Percentiles rank a stretch among this genome's conserved stretches.
Conservation (phyloP, 1,139 yeast genomes). For the Saccharomycopsis crataegensis region DNA sequence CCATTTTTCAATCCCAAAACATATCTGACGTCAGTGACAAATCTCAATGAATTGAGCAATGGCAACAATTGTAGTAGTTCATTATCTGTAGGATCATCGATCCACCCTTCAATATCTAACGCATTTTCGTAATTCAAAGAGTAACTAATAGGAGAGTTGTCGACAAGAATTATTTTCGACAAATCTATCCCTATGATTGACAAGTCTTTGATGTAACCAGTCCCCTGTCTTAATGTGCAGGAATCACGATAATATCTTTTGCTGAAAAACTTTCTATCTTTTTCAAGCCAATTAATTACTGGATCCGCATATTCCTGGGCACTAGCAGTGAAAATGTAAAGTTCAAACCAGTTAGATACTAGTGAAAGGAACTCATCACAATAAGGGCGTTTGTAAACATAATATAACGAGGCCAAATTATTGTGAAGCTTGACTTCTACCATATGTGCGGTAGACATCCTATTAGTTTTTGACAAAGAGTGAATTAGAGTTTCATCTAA, state of each 20-base stretch:
- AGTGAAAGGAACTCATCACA: slow-evolving; percentile 78
- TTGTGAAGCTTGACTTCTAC: slow-evolving; percentile 74
- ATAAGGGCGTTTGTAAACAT: slow-evolving; percentile 86
- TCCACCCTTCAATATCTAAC: slow-evolving; percentile 94
- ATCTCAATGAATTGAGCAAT: slow-evolving; percentile 67
- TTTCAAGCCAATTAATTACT: slow-evolving; percentile 81
- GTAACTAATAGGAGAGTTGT: slow-evolving; percentile 88
- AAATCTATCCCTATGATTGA: slow-evolving; percentile 48
- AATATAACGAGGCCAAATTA: slow-evolving; percentile 66
- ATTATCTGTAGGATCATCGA: slow-evolving; percentile 83
- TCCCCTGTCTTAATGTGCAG: slow-evolving; percentile 69
- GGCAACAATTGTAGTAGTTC: slow-evolving; percentile 79
- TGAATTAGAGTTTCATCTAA: slow-evolving; percentile 92
- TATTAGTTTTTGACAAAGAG: slow-evolving; percentile 65
- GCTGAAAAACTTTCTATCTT: slow-evolving; percentile 42
- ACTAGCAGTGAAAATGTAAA: slow-evolving; percentile 89
- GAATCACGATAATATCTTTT: slow-evolving; percentile 71
- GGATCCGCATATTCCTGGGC: slow-evolving; percentile 97
- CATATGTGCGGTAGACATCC: slow-evolving; percentile 57
- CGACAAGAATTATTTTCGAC: slow-evolving; percentile 71
- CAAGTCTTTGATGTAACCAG: slow-evolving; percentile 85
- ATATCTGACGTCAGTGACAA: slow-evolving; percentile 80
- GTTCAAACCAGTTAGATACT: slow-evolving; percentile 80
- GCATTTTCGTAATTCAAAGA: slow-evolving; percentile 82
- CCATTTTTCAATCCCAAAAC: slow-evolving; percentile 73